Conservation (phyloP, 75 land plant species). For the Larix kaempferi region DNA sequence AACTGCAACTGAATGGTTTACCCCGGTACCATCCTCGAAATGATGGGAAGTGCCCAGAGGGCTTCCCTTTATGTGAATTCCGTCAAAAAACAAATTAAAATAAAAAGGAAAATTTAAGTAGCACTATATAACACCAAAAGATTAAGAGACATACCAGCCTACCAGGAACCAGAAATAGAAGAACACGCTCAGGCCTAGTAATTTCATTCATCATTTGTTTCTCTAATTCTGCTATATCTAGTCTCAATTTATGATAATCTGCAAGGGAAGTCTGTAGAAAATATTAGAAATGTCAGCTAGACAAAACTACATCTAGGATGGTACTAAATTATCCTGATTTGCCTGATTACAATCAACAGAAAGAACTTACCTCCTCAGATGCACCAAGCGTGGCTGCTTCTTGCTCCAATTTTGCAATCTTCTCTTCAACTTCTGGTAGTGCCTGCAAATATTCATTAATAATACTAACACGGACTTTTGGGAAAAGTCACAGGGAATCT, state of each 20-base stretch:
- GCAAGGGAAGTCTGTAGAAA: conserved; percentile 65
- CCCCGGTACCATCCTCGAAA: too few relatives aligned
- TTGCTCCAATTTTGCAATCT: conserved; percentile 60
- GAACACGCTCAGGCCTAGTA: conserved; percentile 71
- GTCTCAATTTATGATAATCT: conserved; percentile 73
- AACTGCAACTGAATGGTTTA: too few relatives aligned
- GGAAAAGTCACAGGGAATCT: not conserved
- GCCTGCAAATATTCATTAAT: conserved; percentile 34
- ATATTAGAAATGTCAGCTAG: not conserved
- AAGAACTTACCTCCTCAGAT: conserved; percentile 69
- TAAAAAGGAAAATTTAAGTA: not conserved
- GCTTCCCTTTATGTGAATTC: too few relatives aligned
- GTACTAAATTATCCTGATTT: not conserved
- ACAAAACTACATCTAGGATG: not conserved
- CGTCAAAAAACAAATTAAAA: not conserved
- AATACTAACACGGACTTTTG: not conserved
- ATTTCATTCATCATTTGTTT: conserved; percentile 89
- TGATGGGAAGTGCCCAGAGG: too few relatives aligned
- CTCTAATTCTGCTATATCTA: conserved; percentile 62
- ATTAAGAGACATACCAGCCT: conserved; percentile 48
- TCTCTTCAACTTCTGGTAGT: conserved; percentile 73
- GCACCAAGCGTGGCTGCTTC: conserved; percentile 84
- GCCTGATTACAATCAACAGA: not conserved
- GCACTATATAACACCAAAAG: not conserved
- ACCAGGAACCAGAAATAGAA: conserved; percentile 44